phyloP scores from a whole-genome alignment of 176 grass and related monocot genomes.

The Aegilops umbellulata region DNA sequence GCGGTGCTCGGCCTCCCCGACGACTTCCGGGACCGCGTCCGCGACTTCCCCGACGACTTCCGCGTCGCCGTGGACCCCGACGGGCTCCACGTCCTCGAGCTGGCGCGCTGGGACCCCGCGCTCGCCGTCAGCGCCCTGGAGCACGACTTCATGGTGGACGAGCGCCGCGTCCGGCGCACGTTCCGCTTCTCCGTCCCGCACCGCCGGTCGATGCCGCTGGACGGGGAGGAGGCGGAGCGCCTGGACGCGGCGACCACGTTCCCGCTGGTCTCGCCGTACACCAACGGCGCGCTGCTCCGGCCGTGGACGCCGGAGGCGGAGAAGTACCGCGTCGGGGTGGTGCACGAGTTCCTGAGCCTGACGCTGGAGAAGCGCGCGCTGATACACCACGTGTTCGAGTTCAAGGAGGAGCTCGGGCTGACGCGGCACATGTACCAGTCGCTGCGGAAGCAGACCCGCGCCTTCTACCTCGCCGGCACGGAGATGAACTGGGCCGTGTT shows the following conservation, averaged over 20 bases:
- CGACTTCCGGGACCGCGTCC: slow-evolving; percentile 75
- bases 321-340: slow-evolving; percentile 80
- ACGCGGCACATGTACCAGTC: slow-evolving; percentile 69
- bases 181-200: slow-evolving; percentile 75
- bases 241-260: slow-evolving; percentile 67
- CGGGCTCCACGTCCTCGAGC: slow-evolving; percentile 73
- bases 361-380: slow-evolving; percentile 81
- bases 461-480: slow-evolving; percentile 90
- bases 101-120: slow-evolving; percentile 59
- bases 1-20: slow-evolving; percentile 70
- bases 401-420: slow-evolving; percentile 85
- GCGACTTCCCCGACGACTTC: slow-evolving; percentile 63
- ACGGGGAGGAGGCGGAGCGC: slow-evolving; percentile 47
- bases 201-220: slow-evolving; percentile 55
- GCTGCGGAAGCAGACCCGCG: slow-evolving; percentile 65
- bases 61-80: slow-evolving; percentile 71
- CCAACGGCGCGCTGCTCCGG: slow-evolving; percentile 54
- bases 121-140: slow-evolving; percentile 81
- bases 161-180: slow-evolving; percentile 45
- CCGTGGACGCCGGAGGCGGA: slow-evolving; percentile 75
- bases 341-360: slow-evolving; percentile 77
- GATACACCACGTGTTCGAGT: slow-evolving; percentile 93
- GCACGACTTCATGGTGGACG: slow-evolving; percentile 68
- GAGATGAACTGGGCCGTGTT: slow-evolving; percentile 94
- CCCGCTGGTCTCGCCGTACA: slow-evolving; percentile 79